These are phyloP conservation scores for Populus nigra DNA, from an alignment of 345 rosid species.

Conservation along the genomic window DNA sequence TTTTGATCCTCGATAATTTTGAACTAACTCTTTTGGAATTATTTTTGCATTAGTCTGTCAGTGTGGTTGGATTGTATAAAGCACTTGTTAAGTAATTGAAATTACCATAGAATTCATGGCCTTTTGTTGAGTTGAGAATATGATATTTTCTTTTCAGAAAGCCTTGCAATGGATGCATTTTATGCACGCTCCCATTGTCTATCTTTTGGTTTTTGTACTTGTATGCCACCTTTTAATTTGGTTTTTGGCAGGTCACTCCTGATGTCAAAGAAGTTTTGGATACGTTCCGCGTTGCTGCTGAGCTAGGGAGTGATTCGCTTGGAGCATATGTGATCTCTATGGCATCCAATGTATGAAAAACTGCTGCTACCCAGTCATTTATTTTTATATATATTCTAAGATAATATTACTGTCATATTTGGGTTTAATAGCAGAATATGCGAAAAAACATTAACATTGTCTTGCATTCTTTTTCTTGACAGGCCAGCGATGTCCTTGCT, in stretches of 20 bases:
- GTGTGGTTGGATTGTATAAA: not conserved
- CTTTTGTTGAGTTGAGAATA: slow-evolving; percentile 8
- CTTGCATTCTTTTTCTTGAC: slow-evolving; percentile 27
- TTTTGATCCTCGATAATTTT: not conserved
- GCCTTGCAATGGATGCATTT: not conserved
- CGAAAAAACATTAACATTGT: slow-evolving; percentile 9
- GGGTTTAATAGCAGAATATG: not conserved
- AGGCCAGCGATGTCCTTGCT: slow-evolving; percentile 97
- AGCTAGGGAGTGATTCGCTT: slow-evolving; percentile 86
- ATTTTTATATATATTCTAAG: not conserved
- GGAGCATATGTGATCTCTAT: slow-evolving; percentile 98
- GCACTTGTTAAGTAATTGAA: too few relatives aligned
- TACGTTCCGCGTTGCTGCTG: slow-evolving; percentile 91
- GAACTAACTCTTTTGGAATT: not conserved
- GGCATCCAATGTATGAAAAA: slow-evolving; percentile 82
- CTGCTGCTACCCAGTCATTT: slow-evolving; percentile 13
- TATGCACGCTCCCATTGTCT: not conserved
- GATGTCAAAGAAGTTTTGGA: slow-evolving; percentile 87
- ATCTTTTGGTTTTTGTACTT: slow-evolving; percentile 1
- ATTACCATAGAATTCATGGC: not conserved
- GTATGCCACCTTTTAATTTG: not conserved
- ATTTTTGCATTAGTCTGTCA: not conserved
- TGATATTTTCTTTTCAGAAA: not conserved
- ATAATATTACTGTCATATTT: not conserved
- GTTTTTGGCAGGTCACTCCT: slow-evolving; percentile 56